These are phyloP conservation scores for Aschersonia sp. DNA, from an alignment of 2,329 filamentous ascomycete genomes.

Conservation along the genomic window DNA sequence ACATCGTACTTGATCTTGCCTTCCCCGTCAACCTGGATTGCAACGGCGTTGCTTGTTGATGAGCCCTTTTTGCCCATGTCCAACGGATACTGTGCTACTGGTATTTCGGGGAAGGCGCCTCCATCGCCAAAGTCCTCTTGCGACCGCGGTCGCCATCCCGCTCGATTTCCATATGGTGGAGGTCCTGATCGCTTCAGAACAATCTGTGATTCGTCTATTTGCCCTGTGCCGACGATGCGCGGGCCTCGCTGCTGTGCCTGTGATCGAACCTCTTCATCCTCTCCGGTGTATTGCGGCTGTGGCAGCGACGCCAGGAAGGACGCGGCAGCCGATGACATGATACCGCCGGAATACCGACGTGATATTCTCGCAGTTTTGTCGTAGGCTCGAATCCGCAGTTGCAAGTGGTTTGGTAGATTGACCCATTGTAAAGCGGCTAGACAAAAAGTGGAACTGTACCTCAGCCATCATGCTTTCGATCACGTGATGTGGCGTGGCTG, in stretches of 20 bases:
- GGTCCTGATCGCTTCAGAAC: slow-evolving; percentile 72
- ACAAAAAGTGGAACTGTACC: too few relatives aligned
- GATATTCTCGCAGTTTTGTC: too few relatives aligned
- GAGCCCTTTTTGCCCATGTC: slow-evolving; percentile 80
- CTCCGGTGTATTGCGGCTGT: slow-evolving; percentile 80
- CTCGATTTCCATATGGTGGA: slow-evolving; percentile 73
- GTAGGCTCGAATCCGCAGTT: neutral
- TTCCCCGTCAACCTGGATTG: slow-evolving; percentile 80
- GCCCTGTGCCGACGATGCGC: slow-evolving; percentile 63
- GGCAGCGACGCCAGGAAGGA: slow-evolving; percentile 71
- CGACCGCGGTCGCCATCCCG: slow-evolving; percentile 78
- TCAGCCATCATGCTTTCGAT: too few relatives aligned
- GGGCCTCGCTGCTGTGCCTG: slow-evolving; percentile 65
- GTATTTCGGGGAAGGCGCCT: slow-evolving; percentile 87
- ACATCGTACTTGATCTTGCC: slow-evolving; percentile 96
- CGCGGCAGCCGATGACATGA: slow-evolving; percentile 52
- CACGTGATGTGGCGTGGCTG: too few relatives aligned
- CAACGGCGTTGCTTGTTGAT: slow-evolving; percentile 67
- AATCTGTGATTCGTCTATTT: slow-evolving; percentile 75
- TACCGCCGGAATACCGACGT: slow-evolving; percentile 5
- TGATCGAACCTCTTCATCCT: slow-evolving; percentile 65
- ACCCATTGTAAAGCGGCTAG: neutral
- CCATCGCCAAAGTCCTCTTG: slow-evolving; percentile 93
- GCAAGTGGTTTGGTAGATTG: neutral
- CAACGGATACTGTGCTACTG: slow-evolving; percentile 86